Percentiles rank a stretch among this genome's conserved stretches.
These are phyloP conservation scores for Amanita exitialis DNA, from an alignment of 768 basidiomycete genomes.

Conservation along the genomic window DNA sequence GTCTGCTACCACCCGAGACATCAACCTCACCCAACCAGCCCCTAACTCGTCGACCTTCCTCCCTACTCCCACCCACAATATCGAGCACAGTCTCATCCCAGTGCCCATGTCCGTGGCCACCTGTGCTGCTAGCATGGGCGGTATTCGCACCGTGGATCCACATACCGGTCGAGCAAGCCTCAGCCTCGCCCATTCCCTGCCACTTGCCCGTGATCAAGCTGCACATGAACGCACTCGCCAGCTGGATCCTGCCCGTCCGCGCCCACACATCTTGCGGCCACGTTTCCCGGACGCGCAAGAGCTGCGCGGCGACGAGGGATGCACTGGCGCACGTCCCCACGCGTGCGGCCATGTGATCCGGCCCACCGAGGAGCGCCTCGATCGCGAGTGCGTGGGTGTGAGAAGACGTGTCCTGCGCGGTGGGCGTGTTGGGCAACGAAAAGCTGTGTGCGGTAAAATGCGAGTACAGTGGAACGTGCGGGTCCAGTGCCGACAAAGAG, in stretches of 20 bases:
- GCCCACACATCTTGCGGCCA: conserved; percentile 74
- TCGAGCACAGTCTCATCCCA: conserved; percentile 80
- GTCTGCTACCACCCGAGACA: conserved; percentile 49
- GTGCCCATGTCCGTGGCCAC: conserved; percentile 29
- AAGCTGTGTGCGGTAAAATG: conserved; percentile 63
- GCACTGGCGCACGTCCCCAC: conserved; percentile 67
- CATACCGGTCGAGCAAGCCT: conserved; percentile 71
- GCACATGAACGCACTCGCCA: conserved; percentile 67
- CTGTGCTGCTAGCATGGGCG: conserved; percentile 8
- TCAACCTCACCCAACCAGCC: conserved; percentile 83
- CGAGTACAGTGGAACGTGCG: conserved; percentile 54
- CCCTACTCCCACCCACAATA: conserved; percentile 65
- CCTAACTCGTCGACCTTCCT: conserved; percentile 63
- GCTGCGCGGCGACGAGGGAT: conserved; percentile 65
- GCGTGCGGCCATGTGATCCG: conserved; percentile 66
- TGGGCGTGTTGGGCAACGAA: conserved; percentile 64
- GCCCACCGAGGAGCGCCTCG: conserved; percentile 67
- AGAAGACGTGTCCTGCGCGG: conserved; percentile 73
- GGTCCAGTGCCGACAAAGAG: conserved; percentile 63
- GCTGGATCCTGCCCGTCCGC: conserved; percentile 65
- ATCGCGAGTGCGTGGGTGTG: conserved; percentile 69
- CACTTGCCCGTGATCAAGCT: conserved; percentile 65
- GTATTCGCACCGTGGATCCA: conserved; percentile 53
- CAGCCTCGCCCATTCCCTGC: conserved; percentile 63
- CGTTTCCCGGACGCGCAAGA: conserved; percentile 68